phyloP scores from a whole-genome alignment of 768 basidiomycete genomes.

The Roridomyces roridus region DNA sequence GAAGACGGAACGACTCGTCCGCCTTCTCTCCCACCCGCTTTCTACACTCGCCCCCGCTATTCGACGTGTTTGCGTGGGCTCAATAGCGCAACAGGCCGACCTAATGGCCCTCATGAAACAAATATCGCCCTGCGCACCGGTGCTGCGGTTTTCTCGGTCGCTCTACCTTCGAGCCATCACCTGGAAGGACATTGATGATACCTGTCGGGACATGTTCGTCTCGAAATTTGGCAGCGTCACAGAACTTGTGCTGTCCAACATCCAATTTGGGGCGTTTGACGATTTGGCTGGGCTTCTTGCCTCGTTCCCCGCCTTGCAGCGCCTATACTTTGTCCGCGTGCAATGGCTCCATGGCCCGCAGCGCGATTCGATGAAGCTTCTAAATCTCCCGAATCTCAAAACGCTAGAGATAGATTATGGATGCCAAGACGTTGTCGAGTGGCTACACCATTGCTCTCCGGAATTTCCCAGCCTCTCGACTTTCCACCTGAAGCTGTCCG shows the following conservation, averaged over 20 bases:
- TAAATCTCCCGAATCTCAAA: neutral
- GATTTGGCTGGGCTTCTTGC: neutral
- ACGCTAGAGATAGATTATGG: conserved; percentile 5
- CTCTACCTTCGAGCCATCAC: conserved; percentile 1
- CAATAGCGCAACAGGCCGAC: neutral
- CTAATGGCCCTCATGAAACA: neutral
- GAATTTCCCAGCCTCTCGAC: neutral
- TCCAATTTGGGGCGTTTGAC: conserved; percentile 1
- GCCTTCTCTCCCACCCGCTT: conserved; percentile 1
- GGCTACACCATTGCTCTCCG: neutral
- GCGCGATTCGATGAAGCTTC: neutral
- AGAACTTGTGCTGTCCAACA: conserved; percentile 2
- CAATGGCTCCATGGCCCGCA: neutral
- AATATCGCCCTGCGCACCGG: neutral
- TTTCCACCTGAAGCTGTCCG: neutral
- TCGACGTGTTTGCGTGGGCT: neutral
- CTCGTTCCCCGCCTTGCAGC: neutral
- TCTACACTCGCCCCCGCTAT: conserved; percentile 5
- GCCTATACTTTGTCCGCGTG: neutral
- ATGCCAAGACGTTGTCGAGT: neutral
- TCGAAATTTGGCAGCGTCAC: neutral
- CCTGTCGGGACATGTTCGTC: neutral
- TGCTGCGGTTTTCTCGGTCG: neutral
- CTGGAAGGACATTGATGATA: conserved; percentile 4
- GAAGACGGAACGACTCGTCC: neutral